Base-by-base conservation (phyloP, 805 yeast species). In the Yarrowia divulgata region DNA sequence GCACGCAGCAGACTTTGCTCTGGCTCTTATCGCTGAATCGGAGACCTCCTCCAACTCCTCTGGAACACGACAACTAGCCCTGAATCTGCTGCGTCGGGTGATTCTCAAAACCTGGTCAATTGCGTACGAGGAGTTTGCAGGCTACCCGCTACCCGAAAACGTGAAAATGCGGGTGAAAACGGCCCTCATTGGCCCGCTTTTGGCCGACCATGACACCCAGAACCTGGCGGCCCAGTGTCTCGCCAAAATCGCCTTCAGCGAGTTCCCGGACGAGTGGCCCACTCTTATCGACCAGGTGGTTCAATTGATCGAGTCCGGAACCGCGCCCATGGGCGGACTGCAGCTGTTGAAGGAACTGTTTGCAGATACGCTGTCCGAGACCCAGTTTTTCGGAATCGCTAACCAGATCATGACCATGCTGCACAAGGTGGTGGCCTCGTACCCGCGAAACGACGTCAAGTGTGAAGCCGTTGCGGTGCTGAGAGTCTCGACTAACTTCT, bases 261-360 rank as follows among this genome's bases (percentile, higher is more conserved):
- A 94, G 75, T 94, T 86, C 75, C 99, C 99, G 0, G 98, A 95
- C 75, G 97, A 92, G 76, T 94, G 98, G 98, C 97, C 98, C 0
- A 84, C 82, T 29, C 80, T 93, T 58, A 55, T 76, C 14, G 71
- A 72, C 42, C 77, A 77, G 8, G 74, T 91, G 23, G 87, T 73
- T 69, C 50, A 77, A 79, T 29, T 73, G 58, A 57, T 75, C 46
- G 43, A 55, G 63, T 57, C 70, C 34, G 72, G 71, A 10, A 75
- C 84, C 4, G 86, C 90, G 3, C 79, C 91, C 55, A 68, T 70
- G 12, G 79, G 78, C 0, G 78, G 77, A 0, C 70, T 77, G 18
- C 69, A 71, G 8, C 71, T 77, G 46, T 70, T 77, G 63, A 86
- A 84, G 73, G 98, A 94, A 71, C 81, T 95, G 32, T 88, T 93